These are phyloP conservation scores for Gentiana macrophylla DNA, from an alignment of 257 asterid species.

Conservation along the genomic window DNA sequence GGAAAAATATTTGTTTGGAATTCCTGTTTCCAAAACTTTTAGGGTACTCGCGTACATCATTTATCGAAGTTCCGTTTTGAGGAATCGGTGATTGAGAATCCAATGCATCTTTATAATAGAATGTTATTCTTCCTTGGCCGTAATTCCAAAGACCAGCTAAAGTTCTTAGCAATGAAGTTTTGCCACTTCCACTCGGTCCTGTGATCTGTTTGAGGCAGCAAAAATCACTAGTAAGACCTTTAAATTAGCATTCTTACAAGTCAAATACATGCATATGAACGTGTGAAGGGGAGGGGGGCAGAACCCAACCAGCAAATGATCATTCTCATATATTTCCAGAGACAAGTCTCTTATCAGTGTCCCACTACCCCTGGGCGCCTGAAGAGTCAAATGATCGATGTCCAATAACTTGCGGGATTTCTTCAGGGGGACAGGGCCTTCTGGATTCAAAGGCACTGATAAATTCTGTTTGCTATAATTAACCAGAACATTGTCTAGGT, in stretches of 20 bases:
- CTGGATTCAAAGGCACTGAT: conserved; percentile 18
- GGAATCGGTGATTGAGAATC: conserved; percentile 19
- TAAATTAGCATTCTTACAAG: conserved; percentile 6
- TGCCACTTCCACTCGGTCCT: conserved; percentile 98
- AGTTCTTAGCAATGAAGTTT: conserved; percentile 78
- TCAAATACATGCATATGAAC: conserved; percentile 6
- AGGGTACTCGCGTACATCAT: conserved; percentile 13
- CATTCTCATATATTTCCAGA: conserved; percentile 51
- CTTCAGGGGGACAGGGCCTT: conserved; percentile 42
- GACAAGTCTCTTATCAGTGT: conserved; percentile 68
- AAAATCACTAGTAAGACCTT: conserved; percentile 11
- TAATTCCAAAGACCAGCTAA: conserved; percentile 88
- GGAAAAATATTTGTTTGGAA: conserved; percentile 58
- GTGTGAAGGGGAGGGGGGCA: conserved; percentile 11
- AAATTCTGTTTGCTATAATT: conserved; percentile 21
- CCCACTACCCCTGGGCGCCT: conserved; percentile 53
- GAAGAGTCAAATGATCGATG: conserved; percentile 57
- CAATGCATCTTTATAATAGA: conserved; percentile 29
- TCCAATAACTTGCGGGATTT: conserved; percentile 31
- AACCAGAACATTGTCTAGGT: conserved; percentile 43
- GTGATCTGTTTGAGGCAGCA: conserved; percentile 55
- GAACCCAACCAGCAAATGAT: conserved; percentile 64
- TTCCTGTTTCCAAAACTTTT: conserved; percentile 20
- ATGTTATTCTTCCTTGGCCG: conserved; percentile 63
- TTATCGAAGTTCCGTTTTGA: conserved; percentile 17